These are phyloP conservation scores for Solanum microdontum DNA, from an alignment of 257 asterid species.

Conservation along the genomic window DNA sequence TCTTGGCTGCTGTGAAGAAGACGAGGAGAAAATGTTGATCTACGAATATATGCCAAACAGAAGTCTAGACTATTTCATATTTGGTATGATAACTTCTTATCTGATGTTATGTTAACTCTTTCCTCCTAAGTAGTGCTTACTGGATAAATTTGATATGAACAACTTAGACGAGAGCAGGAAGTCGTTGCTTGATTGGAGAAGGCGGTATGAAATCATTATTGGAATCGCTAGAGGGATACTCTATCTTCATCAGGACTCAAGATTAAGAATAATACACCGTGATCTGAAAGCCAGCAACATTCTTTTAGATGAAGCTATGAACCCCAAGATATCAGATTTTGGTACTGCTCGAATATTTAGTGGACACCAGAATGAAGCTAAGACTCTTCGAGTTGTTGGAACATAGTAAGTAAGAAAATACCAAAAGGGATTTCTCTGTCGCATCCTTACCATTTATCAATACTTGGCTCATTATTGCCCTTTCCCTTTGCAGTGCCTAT, in stretches of 20 bases:
- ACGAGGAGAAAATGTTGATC: slow-evolving; percentile 21
- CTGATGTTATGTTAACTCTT: neutral
- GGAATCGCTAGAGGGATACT: slow-evolving; percentile 14
- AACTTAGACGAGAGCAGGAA: neutral
- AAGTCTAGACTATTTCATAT: slow-evolving; percentile 23
- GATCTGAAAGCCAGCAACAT: slow-evolving; percentile 12
- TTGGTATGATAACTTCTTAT: slow-evolving; percentile 8
- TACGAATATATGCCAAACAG: slow-evolving; percentile 24
- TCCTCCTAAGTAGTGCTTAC: neutral
- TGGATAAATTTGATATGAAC: neutral
- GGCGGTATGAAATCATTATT: slow-evolving; percentile 1
- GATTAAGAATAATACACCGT: slow-evolving; percentile 8
- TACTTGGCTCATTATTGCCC: neutral
- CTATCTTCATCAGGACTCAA: slow-evolving; percentile 12
- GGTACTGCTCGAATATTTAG: slow-evolving; percentile 4
- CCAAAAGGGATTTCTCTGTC: neutral
- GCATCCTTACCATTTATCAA: neutral
- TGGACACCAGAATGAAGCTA: neutral
- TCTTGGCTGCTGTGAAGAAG: slow-evolving; percentile 18
- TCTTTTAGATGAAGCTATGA: slow-evolving; percentile 12
- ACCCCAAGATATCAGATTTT: slow-evolving; percentile 14
- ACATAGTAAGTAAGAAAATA: slow-evolving; percentile 4
- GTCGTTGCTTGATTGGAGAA: slow-evolving; percentile 3
- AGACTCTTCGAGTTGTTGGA: neutral
- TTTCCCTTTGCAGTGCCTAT: neutral